Evolutionary conservation across 1,139 yeast genomes (phyloP).

Genomic region (Williopsis jadinii): DNA sequence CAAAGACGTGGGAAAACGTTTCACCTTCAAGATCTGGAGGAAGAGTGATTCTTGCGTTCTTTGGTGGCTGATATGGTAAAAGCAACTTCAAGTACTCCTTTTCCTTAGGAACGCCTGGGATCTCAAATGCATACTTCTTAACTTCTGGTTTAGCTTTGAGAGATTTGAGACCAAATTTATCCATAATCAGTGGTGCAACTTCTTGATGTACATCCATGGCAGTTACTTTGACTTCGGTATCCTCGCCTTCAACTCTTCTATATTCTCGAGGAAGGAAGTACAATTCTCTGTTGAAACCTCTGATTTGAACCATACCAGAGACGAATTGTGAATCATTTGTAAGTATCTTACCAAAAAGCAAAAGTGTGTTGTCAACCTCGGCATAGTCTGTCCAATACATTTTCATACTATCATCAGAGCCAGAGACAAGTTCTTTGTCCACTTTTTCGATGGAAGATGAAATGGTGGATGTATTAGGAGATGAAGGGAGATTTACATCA

Average conservation of each 20-base stretch:
- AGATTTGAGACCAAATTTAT: conserved; percentile 51
- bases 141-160: conserved; percentile 65
- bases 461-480: conserved; percentile 15
- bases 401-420: conserved; percentile 38
- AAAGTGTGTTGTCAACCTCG: conserved; percentile 62
- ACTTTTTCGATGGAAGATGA: conserved; percentile 34
- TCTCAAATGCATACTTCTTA: conserved; percentile 85
- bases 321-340: conserved; percentile 47
- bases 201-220: conserved; percentile 74
- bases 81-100: conserved; percentile 75
- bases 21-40: conserved; percentile 68
- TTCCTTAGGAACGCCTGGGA: conserved; percentile 72
- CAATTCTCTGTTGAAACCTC: conserved; percentile 63
- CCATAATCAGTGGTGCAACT: conserved; percentile 57
- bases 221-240: conserved; percentile 35
- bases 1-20: conserved; percentile 76
- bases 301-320: conserved; percentile 74
- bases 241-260: conserved; percentile 33
- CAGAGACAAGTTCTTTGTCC: conserved; percentile 38
- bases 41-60: conserved; percentile 38
- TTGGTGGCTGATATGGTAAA: conserved; percentile 62
- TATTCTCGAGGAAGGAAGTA: conserved; percentile 67
- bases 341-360: conserved; percentile 78
- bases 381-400: conserved; percentile 91
- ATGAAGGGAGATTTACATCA: conserved; percentile 10